Percentiles rank a stretch among this genome's conserved stretches.
These are phyloP conservation scores for Solanum sejunctum DNA, from an alignment of 257 asterid species.

Conservation along the genomic window DNA sequence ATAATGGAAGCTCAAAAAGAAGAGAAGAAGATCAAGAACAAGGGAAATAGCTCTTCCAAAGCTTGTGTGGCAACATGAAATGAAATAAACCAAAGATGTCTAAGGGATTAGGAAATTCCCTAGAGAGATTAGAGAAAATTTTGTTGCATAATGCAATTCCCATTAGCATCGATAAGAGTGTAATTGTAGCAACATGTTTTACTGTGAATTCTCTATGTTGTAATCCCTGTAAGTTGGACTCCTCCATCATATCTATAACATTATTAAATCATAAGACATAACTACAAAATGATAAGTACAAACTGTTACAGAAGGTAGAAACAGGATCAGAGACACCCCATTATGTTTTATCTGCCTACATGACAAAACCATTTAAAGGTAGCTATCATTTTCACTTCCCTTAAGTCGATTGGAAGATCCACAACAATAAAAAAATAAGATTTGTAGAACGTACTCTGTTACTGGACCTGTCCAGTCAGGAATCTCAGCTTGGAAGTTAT, in stretches of 20 bases:
- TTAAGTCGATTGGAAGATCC: background rate
- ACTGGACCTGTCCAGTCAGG: conserved; percentile 63
- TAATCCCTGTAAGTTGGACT: background rate
- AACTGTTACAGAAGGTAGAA: background rate
- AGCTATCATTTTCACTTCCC: background rate
- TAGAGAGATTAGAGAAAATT: background rate
- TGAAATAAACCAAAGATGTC: background rate
- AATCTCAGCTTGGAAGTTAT: conserved; percentile 61
- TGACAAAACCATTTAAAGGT: background rate
- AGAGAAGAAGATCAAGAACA: background rate
- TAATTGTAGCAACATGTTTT: background rate
- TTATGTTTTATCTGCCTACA: background rate
- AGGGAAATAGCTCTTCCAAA: background rate
- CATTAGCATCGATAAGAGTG: background rate
- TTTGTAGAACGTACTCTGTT: conserved; percentile 45
- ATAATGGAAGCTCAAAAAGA: background rate
- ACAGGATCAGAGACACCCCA: background rate
- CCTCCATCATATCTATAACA: background rate
- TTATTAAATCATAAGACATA: background rate
- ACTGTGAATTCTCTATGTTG: background rate
- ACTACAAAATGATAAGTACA: background rate
- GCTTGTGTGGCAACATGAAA: background rate
- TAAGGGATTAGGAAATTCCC: background rate
- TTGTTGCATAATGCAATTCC: background rate
- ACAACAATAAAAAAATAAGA: background rate